Evolutionary conservation across 2,329 filamentous ascomycete species (phyloP).

Genomic region (Polychaeton citri): DNA sequence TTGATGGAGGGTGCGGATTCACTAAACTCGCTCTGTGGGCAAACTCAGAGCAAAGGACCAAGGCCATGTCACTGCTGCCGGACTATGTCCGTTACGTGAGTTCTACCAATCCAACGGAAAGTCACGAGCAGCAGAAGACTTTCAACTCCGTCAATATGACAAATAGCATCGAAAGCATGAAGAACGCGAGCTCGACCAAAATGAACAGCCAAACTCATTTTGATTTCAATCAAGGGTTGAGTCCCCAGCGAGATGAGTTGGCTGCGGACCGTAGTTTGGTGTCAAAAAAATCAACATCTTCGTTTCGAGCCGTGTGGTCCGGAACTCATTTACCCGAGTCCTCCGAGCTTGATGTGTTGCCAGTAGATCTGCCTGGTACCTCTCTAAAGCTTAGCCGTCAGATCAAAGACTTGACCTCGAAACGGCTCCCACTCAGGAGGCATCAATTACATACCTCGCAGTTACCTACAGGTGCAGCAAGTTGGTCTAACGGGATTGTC

Average conservation of each 20-base stretch:
- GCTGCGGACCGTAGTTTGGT: background rate
- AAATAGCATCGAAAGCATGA: background rate
- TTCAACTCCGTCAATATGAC: too few relatives aligned
- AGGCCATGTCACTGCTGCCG: background rate
- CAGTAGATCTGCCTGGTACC: background rate
- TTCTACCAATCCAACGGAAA: background rate
- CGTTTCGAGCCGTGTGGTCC: background rate
- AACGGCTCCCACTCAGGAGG: background rate
- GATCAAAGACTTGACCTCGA: background rate
- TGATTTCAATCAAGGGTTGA: background rate
- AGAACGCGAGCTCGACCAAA: background rate
- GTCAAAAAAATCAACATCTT: too few relatives aligned
- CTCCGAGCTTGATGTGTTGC: background rate
- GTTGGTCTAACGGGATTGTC: background rate
- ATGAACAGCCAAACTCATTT: background rate
- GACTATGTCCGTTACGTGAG: background rate
- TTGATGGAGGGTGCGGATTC: too few relatives aligned
- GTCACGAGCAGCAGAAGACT: background rate
- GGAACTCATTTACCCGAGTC: background rate
- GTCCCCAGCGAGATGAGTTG: background rate
- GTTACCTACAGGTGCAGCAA: background rate
- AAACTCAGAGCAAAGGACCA: background rate
- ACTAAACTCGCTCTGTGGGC: background rate
- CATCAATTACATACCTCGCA: background rate
- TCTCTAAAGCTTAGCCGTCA: background rate